Evolutionary conservation across 371 early-diverging fungal genomes (phyloP).

Genomic region (Umbelopsis sp.): DNA sequence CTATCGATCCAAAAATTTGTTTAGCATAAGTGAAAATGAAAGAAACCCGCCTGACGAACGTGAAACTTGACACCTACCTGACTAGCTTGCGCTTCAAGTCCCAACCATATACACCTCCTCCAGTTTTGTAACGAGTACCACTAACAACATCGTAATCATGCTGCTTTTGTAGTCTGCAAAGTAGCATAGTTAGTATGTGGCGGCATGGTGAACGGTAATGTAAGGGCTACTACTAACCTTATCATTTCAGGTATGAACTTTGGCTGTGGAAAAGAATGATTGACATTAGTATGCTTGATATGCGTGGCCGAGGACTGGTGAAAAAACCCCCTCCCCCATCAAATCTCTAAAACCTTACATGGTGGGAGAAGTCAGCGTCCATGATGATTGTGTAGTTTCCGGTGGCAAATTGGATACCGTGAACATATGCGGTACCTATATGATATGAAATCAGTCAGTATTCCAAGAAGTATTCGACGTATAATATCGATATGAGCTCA

Average conservation of each 20-base stretch:
- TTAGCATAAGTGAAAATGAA: no score
- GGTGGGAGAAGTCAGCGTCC: conserved; percentile 99
- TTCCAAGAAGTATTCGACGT: background rate
- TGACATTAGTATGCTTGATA: background rate
- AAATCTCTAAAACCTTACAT: conserved; percentile 51
- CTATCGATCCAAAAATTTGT: conserved; percentile 40
- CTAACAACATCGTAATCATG: conserved; percentile 94
- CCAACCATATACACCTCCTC: conserved; percentile 99
- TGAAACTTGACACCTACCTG: conserved; percentile 47
- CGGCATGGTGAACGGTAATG: background rate
- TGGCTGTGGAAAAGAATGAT: conserved; percentile 62
- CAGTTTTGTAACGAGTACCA: conserved; percentile 89
- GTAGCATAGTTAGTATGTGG: background rate
- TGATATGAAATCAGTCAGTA: background rate
- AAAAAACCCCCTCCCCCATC: no score
- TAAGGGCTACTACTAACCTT: conserved; percentile 38
- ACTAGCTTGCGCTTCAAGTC: conserved; percentile 96
- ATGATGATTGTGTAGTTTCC: conserved; percentile 97
- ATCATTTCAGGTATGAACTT: conserved; percentile 97
- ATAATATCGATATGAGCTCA: background rate
- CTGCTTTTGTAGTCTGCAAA: conserved; percentile 73
- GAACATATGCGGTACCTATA: conserved; percentile 93
- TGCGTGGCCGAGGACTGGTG: background rate
- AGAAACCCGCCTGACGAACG: no score
- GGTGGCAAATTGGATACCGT: conserved; percentile 93